Conservation (phyloP, 75 land plant genomes). For the Sequoiadendron giganteum region DNA sequence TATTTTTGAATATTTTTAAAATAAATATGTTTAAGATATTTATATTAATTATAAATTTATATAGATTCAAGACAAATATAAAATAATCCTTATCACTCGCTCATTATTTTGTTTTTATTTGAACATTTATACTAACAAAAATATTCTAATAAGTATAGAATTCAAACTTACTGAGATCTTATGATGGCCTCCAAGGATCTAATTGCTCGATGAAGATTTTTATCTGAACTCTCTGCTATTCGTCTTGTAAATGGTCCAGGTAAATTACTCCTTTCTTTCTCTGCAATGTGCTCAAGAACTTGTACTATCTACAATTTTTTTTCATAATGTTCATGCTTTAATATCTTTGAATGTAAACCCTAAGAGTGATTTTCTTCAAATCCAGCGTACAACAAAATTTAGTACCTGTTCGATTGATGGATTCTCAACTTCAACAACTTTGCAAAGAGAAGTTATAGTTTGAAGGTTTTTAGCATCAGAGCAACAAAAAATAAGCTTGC, state of each 20-base stretch:
- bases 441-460: conserved; percentile 23
- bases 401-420: conserved; percentile 34
- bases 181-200: conserved; percentile 41
- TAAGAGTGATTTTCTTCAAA: no score
- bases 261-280: conserved; percentile 24
- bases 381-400: no score
- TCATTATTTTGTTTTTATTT: no score
- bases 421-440: conserved; percentile 20
- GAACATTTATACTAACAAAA: no score
- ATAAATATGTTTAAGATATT: no score
- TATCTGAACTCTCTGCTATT: conserved; percentile 26
- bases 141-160: no score
- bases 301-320: conserved; percentile 30
- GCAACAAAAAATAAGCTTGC: conserved; percentile 40
- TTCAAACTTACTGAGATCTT: conserved; percentile 16
- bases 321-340: not conserved
- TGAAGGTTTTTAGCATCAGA: conserved; percentile 37
- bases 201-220: conserved; percentile 37
- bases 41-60: no score
- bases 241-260: conserved; percentile 16
- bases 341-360: no score
- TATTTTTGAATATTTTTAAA: no score
- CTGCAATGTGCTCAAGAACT: conserved; percentile 32
- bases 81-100: no score
- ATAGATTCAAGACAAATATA: no score